phyloP scores from a whole-genome alignment of 192 early-diverging fungal species.

The Rhizophagus clarus region DNA sequence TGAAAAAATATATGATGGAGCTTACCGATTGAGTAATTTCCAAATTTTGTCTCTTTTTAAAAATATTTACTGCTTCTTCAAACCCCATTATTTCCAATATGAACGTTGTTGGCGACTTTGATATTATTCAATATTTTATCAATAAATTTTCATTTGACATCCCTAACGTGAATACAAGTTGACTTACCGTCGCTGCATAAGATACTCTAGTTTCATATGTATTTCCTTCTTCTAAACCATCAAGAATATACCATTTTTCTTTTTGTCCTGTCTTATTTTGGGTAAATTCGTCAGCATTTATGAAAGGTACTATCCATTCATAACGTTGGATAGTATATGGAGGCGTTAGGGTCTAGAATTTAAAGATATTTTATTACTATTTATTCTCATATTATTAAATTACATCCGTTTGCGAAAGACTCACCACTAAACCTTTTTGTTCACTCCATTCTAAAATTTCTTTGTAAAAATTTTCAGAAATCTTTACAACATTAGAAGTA shows the following conservation, averaged over 20 bases:
- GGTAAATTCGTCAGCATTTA: neutral
- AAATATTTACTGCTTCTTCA: conserved; percentile 6
- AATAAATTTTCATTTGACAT: neutral
- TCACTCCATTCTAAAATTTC: neutral
- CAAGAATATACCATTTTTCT: conserved; percentile 43
- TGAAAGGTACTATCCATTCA: conserved; percentile 14
- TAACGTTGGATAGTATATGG: conserved; percentile 25
- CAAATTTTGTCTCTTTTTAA: neutral
- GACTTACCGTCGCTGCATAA: conserved; percentile 41
- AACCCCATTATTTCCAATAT: conserved; percentile 15
- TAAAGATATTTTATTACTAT: neutral
- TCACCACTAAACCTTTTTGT: neutral
- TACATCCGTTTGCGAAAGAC: neutral
- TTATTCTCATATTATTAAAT: neutral
- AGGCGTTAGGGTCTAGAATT: conserved; percentile 18
- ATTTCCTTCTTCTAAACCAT: conserved; percentile 36
- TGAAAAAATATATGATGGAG: neutral
- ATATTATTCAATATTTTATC: neutral
- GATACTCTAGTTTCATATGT: conserved; percentile 45
- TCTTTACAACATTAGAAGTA: neutral
- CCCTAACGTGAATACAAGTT: neutral
- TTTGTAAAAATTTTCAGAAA: neutral
- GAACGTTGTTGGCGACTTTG: conserved; percentile 18
- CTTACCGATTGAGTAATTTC: neutral
- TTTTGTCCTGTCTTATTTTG: neutral